Evolutionary conservation across 768 basidiomycete genomes (phyloP), one percentile per base, ranked within the genome.

Genomic region (Paxillus ammoniavirescens): DNA sequence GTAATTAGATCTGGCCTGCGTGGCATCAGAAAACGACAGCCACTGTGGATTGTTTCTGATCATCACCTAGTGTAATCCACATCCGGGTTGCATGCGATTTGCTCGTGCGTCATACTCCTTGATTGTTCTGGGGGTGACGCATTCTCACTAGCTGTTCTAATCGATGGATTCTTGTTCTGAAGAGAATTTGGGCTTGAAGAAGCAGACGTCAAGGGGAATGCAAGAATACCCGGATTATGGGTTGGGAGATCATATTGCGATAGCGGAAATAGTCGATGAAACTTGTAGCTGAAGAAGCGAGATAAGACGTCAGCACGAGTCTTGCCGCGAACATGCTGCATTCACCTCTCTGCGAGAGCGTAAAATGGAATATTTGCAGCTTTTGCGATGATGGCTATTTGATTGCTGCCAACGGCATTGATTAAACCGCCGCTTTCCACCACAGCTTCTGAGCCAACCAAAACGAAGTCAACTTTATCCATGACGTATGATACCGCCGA

Each of bases 391-490:
- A 97, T 89, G 4, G 97, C 96, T 61, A 98, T 93, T 73, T 97
- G 93, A 71, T 92, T 94, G 63, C 93, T 93, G 40, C 96, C 96
- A 36, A 98, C 89, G 48, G 89, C 91, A 66, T 94, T 94, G 61
- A 95, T 84, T 55, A 93, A 74, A 4, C 94, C 92, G 42, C 97
- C 97, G 57, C 91, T 93, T 72, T 98, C 97, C 5, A 97, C 96
- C 26, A 99, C 95, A 8, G 95, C 97, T 75, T 99, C 97, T 38
- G 94, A 94, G 31, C 97, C 97, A 38, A 98, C 94, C 45, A 99
- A 81, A 47, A 96, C 90, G 68, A 96, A 89, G 70, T 96, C 92
- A 17, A 96, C 93, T 61, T 90, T 87, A 59, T 96, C 92, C 89
- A 99, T 98, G 61, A 92, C 85, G 74, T 98, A 98, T 37, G 93